Evolutionary conservation across 2,329 filamentous ascomycete species (phyloP), one percentile per base, ranked within the genome.

Genomic region (Rugonectria rugulosa): DNA sequence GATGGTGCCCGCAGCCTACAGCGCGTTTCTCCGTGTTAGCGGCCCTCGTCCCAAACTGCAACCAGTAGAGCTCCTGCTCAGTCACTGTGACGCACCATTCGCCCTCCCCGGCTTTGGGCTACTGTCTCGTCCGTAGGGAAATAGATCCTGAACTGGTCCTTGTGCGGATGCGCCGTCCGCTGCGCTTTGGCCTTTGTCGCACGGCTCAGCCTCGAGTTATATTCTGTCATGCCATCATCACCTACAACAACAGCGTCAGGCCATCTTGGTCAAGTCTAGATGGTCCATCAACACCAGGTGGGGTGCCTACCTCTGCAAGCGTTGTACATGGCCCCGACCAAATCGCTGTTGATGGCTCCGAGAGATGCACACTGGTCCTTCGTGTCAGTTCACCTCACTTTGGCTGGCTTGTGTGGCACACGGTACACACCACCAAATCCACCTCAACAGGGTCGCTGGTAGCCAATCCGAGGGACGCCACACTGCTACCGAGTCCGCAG

Each of bases 61-160:
- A 49, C 3, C 56, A 49, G 53, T 46, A 47, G 51, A 45, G 58
- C 58, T 61, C 51, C 27, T 61, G 76, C 82, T 72, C 27, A 29
- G 46, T 45, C 42, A 64, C 27, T 42, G 42, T 46, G 42, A 65
- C 65, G 60, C 65, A 87, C 86, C 52, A 74, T 71, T 53, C 72
- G 76, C 2, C 89, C 90, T 24, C 87, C 89, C 58, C 79, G 84
- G 66, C 89, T 92, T 24, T 73, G 70, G 9, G 71, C 68, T 3
- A 96, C 88, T 1, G 91, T 96, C 17, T 87, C 74, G 10, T 83
- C 73, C 1, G 89, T 92, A 3, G 92, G 93, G 66, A 94, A 97
- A 73, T 93, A 96, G 46, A 96, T 82, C 9, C 88, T 84, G 63
- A 95, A 83, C 42, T 79, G 78, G 26, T 84, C 73, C 58, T 75